phyloP scores from a whole-genome alignment of 805 yeast species.

The Wickerhamiella musiphila region DNA sequence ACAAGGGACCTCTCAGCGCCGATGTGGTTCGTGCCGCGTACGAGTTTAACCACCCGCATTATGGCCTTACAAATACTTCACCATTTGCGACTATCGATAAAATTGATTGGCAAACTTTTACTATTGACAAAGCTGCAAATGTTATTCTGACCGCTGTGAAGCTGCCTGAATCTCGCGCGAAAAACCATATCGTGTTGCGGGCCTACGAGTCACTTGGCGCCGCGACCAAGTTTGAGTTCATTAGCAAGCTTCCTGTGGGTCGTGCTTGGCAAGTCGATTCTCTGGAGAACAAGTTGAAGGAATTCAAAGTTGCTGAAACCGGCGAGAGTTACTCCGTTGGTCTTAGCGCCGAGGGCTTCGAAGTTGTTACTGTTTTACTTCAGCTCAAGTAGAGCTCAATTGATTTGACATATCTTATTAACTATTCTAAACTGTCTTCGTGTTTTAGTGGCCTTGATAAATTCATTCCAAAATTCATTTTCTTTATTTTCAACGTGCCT shows the following conservation, averaged over 20 bases:
- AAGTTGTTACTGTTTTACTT: slow-evolving; percentile 48
- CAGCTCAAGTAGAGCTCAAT: slow-evolving; percentile 11
- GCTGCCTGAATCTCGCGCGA: slow-evolving; percentile 68
- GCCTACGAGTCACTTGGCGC: slow-evolving; percentile 87
- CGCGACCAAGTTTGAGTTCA: slow-evolving; percentile 33
- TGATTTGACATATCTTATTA: no score
- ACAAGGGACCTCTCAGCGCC: slow-evolving; percentile 43
- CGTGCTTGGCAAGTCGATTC: slow-evolving; percentile 33
- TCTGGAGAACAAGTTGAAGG: slow-evolving; percentile 25
- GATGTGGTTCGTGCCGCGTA: slow-evolving; percentile 59
- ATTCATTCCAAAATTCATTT: no score
- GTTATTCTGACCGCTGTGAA: slow-evolving; percentile 61
- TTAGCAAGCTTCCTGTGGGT: slow-evolving; percentile 31
- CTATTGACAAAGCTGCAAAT: not conserved
- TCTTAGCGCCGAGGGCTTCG: slow-evolving; percentile 39
- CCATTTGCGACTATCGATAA: not conserved
- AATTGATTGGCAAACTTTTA: not conserved
- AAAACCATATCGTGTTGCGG: slow-evolving; percentile 46
- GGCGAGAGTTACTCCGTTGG: slow-evolving; percentile 16
- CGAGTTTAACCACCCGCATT: slow-evolving; percentile 58
- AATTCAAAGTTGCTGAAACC: slow-evolving; percentile 16
- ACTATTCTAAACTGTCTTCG: no score
- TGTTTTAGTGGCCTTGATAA: no score
- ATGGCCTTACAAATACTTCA: slow-evolving; percentile 10
- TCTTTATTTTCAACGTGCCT: no score